Conservation (phyloP, 2,329 filamentous ascomycete species). For the Pseudogymnoascus sp. region DNA sequence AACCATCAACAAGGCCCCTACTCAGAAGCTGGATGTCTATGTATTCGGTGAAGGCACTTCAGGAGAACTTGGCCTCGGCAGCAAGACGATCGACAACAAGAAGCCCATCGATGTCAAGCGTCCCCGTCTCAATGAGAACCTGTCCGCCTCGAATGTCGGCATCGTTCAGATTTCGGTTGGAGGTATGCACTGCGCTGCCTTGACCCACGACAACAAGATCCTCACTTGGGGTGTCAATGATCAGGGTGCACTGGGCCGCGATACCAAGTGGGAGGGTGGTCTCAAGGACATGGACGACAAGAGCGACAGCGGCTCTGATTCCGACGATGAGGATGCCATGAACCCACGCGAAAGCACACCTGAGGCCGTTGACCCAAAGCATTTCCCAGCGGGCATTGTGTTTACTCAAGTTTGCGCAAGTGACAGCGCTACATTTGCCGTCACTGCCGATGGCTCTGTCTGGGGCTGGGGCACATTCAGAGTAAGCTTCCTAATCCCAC, state of each 20-base stretch:
- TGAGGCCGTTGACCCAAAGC: constrained; percentile 47
- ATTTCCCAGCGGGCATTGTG: constrained; percentile 52
- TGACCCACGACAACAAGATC: constrained; percentile 75
- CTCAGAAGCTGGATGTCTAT: constrained; percentile 60
- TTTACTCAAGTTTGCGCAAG: constrained; percentile 63
- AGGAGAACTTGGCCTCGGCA: constrained; percentile 77
- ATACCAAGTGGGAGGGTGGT: constrained; percentile 62
- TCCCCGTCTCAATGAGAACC: constrained; percentile 59
- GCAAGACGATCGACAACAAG: constrained; percentile 51
- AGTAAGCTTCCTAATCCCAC: constrained; percentile 34
- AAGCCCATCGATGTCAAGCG: constrained; percentile 64
- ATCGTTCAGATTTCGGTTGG: constrained; percentile 71
- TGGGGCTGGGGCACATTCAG: constrained; percentile 83
- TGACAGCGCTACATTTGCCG: constrained; percentile 67
- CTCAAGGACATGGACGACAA: constrained; percentile 45
- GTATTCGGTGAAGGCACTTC: constrained; percentile 73
- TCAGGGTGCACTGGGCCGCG: constrained; percentile 69
- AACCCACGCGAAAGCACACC: constrained; percentile 69
- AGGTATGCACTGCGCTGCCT: constrained; percentile 71
- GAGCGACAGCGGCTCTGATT: constrained; percentile 39
- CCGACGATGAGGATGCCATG: constrained; percentile 47
- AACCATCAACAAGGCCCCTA: constrained; percentile 57
- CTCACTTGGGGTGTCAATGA: constrained; percentile 86
- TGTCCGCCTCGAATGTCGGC: constrained; percentile 48
- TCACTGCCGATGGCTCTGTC: constrained; percentile 67